Percentiles rank a stretch among this genome's conserved stretches.
Evolutionary conservation across 305 asterid genomes (phyloP).

Genomic region (Fraxinus albicans): DNA sequence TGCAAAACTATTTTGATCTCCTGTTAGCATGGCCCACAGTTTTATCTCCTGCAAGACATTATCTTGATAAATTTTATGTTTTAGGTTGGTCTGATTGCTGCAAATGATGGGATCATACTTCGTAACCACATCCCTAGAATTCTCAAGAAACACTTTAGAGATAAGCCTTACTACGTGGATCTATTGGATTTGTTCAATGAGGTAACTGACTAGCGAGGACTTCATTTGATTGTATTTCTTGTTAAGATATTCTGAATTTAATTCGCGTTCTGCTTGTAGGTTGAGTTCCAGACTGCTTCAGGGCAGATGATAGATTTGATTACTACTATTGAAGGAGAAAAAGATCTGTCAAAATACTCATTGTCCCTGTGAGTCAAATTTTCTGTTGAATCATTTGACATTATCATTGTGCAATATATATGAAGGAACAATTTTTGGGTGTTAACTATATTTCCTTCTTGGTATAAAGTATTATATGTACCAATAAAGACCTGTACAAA

Average conservation of each 20-base stretch:
- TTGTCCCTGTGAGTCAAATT: constrained; percentile 67
- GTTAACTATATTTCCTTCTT: background rate
- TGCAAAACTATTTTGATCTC: background rate
- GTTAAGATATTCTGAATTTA: constrained; percentile 9
- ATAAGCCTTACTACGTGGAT: constrained; percentile 72
- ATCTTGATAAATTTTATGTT: constrained; percentile 26
- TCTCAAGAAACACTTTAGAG: constrained; percentile 86
- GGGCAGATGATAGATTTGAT: constrained; percentile 97
- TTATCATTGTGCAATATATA: background rate
- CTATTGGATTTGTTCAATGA: constrained; percentile 83
- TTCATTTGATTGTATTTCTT: constrained; percentile 6
- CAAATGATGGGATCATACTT: constrained; percentile 78
- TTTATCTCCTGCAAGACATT: constrained; percentile 10
- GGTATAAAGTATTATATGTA: background rate
- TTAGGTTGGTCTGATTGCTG: constrained; percentile 91
- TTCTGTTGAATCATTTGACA: background rate
- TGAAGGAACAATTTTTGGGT: background rate
- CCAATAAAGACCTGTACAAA: background rate
- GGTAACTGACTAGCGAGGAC: constrained; percentile 42
- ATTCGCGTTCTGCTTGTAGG: constrained; percentile 39
- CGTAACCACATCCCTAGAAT: constrained; percentile 93
- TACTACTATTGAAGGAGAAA: constrained; percentile 86
- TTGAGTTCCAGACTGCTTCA: constrained; percentile 92
- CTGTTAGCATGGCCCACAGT: constrained; percentile 1
- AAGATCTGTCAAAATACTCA: constrained; percentile 86